phyloP scores from a whole-genome alignment of 2,329 filamentous ascomycete genomes.

The Cytospora paraplurivora region DNA sequence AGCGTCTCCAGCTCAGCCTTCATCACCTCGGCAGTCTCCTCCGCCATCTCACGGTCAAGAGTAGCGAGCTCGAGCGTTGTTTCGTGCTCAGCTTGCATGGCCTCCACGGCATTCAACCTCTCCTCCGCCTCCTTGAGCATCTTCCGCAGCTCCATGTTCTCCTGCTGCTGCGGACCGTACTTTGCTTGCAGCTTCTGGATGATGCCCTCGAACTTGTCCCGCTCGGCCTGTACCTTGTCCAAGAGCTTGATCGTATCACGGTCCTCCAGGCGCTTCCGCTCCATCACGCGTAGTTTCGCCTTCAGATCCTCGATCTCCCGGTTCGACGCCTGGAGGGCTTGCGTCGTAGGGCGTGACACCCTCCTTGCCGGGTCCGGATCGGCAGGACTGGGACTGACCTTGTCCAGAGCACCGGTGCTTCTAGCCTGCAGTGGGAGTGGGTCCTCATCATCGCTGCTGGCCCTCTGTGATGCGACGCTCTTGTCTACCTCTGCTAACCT shows the following conservation, averaged over 20 bases:
- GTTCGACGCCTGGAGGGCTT: slow-evolving; percentile 43
- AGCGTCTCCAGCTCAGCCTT: slow-evolving; percentile 79
- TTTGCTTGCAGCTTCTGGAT: slow-evolving; percentile 91
- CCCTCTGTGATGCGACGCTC: slow-evolving; percentile 44
- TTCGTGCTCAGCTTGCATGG: slow-evolving; percentile 81
- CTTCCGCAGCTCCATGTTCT: slow-evolving; percentile 75
- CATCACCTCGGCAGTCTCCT: slow-evolving; percentile 82
- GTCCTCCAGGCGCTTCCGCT: slow-evolving; percentile 84
- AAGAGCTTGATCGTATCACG: slow-evolving; percentile 80
- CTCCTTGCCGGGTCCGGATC: slow-evolving; percentile 39
- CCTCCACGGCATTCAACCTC: slow-evolving; percentile 69
- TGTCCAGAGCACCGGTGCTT: slow-evolving; percentile 54
- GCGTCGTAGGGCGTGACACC: slow-evolving; percentile 27
- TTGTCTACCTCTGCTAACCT: slow-evolving; percentile 41
- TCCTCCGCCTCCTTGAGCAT: slow-evolving; percentile 75
- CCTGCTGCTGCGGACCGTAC: slow-evolving; percentile 80
- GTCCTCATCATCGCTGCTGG: slow-evolving; percentile 52
- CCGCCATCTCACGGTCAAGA: slow-evolving; percentile 92
- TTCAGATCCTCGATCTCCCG: slow-evolving; percentile 86
- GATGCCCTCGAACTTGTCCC: slow-evolving; percentile 77
- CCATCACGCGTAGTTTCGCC: slow-evolving; percentile 81
- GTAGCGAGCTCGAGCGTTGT: slow-evolving; percentile 82
- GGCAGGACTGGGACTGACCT: slow-evolving; percentile 42
- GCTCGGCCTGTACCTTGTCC: slow-evolving; percentile 74
- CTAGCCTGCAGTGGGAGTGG: slow-evolving; percentile 53